phyloP scores from a whole-genome alignment of 148 eudicot species.

The Rhododendron simsii region DNA sequence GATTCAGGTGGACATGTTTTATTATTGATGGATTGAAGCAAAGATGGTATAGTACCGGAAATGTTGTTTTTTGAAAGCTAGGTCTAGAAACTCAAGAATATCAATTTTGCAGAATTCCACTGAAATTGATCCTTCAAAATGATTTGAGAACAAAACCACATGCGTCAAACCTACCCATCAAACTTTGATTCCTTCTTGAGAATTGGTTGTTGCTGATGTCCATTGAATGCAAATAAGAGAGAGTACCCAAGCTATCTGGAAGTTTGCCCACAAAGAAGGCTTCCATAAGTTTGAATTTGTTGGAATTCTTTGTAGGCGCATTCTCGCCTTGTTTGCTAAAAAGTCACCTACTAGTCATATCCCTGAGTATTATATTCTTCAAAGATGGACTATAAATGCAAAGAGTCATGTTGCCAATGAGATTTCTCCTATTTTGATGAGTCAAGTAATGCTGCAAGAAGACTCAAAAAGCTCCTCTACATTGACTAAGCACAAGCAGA shows the following conservation, averaged over 20 bases:
- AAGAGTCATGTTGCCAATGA: too few relatives aligned
- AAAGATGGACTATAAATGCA: too few relatives aligned
- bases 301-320: too few relatives aligned
- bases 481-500: too few relatives aligned
- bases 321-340: too few relatives aligned
- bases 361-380: too few relatives aligned
- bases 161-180: not conserved
- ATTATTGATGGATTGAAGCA: not conserved
- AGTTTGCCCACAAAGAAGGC: not conserved
- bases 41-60: not conserved
- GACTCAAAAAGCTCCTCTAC: too few relatives aligned
- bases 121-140: constrained; percentile 4
- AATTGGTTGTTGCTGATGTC: not conserved
- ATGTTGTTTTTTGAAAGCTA: constrained; percentile 4
- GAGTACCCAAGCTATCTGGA: not conserved
- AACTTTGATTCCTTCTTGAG: not conserved
- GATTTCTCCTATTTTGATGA: too few relatives aligned
- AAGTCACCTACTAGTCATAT: too few relatives aligned
- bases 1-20: not conserved
- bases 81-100: not conserved
- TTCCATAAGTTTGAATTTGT: too few relatives aligned
- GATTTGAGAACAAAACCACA: not conserved
- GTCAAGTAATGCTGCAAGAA: too few relatives aligned
- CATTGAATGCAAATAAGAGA: not conserved
- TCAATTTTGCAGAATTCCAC: not conserved